Conservation (phyloP, 169 alveolate genomes). For the Besnoitia besnoiti region DNA sequence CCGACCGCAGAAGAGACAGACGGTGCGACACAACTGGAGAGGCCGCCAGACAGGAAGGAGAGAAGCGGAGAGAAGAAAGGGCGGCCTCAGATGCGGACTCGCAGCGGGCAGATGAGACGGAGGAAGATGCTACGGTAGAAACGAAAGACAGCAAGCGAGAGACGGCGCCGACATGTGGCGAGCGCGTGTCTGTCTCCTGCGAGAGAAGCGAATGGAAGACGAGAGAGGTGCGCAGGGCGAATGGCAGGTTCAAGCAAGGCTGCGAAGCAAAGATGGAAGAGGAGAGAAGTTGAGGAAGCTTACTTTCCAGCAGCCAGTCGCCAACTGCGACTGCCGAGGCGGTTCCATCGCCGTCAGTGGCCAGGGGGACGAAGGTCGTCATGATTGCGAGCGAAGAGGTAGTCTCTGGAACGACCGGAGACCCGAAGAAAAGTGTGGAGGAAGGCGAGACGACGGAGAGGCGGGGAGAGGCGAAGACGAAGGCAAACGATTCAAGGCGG, state of each 20-base stretch:
- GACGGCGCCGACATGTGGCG: no score
- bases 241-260: no score
- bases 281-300: background rate
- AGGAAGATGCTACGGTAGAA: no score
- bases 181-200: no score
- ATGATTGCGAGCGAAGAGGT: background rate
- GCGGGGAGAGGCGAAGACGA: background rate
- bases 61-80: no score
- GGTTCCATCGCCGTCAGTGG: slow-evolving; percentile 52
- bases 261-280: background rate
- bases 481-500: background rate
- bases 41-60: no score
- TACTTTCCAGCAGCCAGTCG: slow-evolving; percentile 66
- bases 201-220: no score
- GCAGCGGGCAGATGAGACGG: no score
- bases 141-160: no score
- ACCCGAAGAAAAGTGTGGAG: background rate
- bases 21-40: no score
- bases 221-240: background rate
- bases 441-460: background rate
- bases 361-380: slow-evolving; percentile 61
- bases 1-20: no score
- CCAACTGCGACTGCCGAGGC: slow-evolving; percentile 52
- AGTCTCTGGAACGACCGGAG: background rate
- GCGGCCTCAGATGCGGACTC: no score